phyloP scores from a whole-genome alignment of 2,329 filamentous ascomycete species.

The Verticillium isaacii region DNA sequence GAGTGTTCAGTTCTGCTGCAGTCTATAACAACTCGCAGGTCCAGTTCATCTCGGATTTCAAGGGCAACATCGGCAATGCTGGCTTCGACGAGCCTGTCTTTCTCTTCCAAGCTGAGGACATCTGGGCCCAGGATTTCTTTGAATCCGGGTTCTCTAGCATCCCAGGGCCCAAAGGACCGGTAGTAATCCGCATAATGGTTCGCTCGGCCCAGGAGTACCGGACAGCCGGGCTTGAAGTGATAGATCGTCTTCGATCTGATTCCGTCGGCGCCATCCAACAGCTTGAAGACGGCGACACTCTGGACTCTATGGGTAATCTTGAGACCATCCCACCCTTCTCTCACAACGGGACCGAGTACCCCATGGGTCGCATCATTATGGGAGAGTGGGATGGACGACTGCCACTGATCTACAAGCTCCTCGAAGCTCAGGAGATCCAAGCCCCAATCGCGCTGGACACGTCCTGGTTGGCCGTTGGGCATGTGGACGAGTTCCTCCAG shows the following conservation, averaged over 20 bases:
- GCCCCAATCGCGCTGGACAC: constrained; percentile 26
- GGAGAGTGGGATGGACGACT: neutral
- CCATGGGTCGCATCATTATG: neutral
- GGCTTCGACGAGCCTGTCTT: constrained; percentile 14
- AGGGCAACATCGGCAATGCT: constrained; percentile 2
- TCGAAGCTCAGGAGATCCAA: constrained; percentile 27
- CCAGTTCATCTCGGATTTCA: neutral
- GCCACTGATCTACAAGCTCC: constrained; percentile 18
- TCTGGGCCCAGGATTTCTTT: constrained; percentile 34
- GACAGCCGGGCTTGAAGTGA: constrained; percentile 23
- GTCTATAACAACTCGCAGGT: neutral
- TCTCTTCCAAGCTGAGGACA: constrained; percentile 19
- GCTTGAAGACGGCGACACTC: constrained; percentile 15
- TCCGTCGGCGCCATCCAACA: constrained; percentile 25
- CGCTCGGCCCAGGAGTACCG: constrained; percentile 21
- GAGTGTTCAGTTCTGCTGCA: constrained; percentile 18
- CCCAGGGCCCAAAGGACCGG: constrained; percentile 26
- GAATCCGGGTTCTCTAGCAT: constrained; percentile 33
- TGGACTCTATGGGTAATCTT: constrained; percentile 24
- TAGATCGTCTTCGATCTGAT: constrained; percentile 22
- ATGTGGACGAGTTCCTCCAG: constrained; percentile 27
- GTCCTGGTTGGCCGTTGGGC: constrained; percentile 22
- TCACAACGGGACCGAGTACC: neutral
- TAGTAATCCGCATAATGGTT: constrained; percentile 26
- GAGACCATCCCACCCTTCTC: constrained; percentile 30